These are phyloP conservation scores for Tolypocladium endophyticum DNA, from an alignment of 2,329 filamentous ascomycete genomes.

Conservation along the genomic window DNA sequence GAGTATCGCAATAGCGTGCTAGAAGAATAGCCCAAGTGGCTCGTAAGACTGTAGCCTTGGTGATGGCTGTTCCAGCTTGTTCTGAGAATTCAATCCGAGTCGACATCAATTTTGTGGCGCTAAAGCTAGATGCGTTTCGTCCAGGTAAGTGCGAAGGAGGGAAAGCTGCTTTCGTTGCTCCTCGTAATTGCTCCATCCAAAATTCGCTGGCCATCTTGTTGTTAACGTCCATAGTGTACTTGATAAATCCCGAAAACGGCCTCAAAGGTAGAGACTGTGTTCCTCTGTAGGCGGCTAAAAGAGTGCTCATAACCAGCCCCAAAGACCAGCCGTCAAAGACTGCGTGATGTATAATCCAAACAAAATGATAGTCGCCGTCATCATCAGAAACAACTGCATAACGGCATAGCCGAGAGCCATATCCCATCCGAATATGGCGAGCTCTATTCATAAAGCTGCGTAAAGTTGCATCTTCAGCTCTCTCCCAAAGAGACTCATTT, in stretches of 20 bases:
- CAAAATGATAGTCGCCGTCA: slow-evolving; percentile 1
- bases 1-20: not conserved
- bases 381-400: not conserved
- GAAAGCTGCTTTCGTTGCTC: not conserved
- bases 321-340: slow-evolving; percentile 10
- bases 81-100: not conserved
- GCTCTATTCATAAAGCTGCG: not conserved
- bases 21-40: not conserved
- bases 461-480: not conserved
- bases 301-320: not conserved
- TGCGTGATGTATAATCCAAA: slow-evolving; percentile 10
- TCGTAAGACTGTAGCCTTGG: not conserved
- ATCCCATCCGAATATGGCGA: not conserved
- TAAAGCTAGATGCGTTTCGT: not conserved
- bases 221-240: not conserved
- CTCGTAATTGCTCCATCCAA: not conserved
- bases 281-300: not conserved
- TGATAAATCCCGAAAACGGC: not conserved
- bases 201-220: not conserved
- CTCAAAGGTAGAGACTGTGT: not conserved
- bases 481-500: not conserved
- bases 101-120: not conserved
- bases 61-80: not conserved
- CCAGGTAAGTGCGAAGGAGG: not conserved
- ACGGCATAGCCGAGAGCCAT: not conserved